These are phyloP conservation scores for Sequoiadendron giganteum DNA, from an alignment of 75 land plant species.

Conservation along the genomic window DNA sequence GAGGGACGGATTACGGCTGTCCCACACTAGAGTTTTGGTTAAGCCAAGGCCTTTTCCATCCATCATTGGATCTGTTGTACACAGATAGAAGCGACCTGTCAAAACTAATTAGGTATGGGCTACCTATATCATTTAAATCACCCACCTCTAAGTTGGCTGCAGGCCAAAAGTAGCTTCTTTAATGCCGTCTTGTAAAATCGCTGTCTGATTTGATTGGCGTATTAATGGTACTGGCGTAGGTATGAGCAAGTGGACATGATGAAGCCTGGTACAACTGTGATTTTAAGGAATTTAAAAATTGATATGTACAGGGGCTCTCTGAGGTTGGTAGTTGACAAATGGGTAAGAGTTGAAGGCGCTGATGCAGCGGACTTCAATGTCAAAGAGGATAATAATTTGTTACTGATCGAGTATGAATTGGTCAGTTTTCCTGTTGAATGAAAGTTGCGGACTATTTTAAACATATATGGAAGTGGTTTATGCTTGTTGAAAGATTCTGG, in stretches of 20 bases:
- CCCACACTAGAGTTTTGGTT: too few relatives aligned
- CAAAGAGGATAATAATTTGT: conserved; percentile 44
- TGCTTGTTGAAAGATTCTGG: neutral
- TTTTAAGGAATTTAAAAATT: conserved; percentile 72
- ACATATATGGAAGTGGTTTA: neutral
- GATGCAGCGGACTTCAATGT: conserved; percentile 46
- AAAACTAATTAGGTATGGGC: too few relatives aligned
- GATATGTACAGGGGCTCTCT: conserved; percentile 90
- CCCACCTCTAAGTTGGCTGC: too few relatives aligned
- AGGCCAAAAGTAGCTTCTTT: too few relatives aligned
- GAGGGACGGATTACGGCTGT: too few relatives aligned
- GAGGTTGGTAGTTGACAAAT: conserved; percentile 82
- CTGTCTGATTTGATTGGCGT: too few relatives aligned
- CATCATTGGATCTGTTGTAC: too few relatives aligned
- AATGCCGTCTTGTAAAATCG: too few relatives aligned
- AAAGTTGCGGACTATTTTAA: neutral
- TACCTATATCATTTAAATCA: too few relatives aligned
- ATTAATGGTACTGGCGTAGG: too few relatives aligned
- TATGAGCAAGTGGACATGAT: conserved; percentile 51
- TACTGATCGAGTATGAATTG: conserved; percentile 37
- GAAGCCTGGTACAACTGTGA: conserved; percentile 64
- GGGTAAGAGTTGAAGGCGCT: conserved; percentile 65
- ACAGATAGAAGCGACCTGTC: too few relatives aligned
- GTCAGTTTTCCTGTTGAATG: conserved; percentile 31
- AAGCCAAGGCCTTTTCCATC: too few relatives aligned